These are phyloP conservation scores for Mortierella polycephala DNA, from an alignment of 371 early-diverging fungal species.

Conservation along the genomic window DNA sequence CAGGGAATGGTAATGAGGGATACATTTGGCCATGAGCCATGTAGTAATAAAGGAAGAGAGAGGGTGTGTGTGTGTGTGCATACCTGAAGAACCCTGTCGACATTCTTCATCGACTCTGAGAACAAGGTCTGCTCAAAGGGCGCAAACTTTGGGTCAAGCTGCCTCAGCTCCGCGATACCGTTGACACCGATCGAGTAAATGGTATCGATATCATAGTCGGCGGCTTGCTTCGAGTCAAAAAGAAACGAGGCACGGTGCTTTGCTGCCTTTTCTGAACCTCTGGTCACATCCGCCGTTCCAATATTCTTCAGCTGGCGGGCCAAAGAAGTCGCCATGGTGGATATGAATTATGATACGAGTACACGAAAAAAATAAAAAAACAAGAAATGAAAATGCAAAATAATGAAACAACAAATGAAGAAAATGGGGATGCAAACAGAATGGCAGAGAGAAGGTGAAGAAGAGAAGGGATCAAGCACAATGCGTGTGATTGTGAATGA, in stretches of 20 bases:
- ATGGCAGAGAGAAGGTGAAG: not conserved
- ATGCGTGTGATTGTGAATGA: no score
- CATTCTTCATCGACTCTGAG: slow-evolving; percentile 79
- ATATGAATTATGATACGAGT: slow-evolving; percentile 8
- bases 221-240: slow-evolving; percentile 85
- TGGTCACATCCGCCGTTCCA: slow-evolving; percentile 71
- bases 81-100: slow-evolving; percentile 82
- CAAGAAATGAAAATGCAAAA: slow-evolving; percentile 4
- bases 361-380: not conserved
- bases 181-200: slow-evolving; percentile 85
- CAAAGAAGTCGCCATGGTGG: slow-evolving; percentile 60
- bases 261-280: slow-evolving; percentile 56
- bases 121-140: slow-evolving; percentile 84
- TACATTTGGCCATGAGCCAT: not conserved
- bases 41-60: not conserved
- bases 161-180: slow-evolving; percentile 82
- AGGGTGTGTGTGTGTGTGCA: no score
- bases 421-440: not conserved
- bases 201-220: slow-evolving; percentile 89
- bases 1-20: not conserved
- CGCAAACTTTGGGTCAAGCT: slow-evolving; percentile 73
- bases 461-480: not conserved
- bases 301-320: slow-evolving; percentile 77
- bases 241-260: slow-evolving; percentile 81
- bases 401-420: slow-evolving; percentile 7